Evolutionary conservation across 306 rosid genomes (phyloP).

Genomic region (Dalbergia oliveri): DNA sequence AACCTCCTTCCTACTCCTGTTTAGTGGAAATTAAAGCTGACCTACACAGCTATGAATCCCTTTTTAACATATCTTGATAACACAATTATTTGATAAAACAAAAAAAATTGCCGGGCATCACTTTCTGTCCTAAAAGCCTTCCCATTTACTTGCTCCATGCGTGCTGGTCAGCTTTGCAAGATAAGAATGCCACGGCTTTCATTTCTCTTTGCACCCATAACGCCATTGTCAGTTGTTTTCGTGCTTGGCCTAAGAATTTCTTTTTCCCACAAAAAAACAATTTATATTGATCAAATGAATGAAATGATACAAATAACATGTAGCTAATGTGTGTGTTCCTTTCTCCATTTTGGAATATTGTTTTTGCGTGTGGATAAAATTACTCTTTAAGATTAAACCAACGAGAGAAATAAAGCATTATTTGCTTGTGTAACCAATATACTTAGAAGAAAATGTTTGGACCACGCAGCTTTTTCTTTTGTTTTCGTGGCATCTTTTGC

Average conservation of each 20-base stretch:
- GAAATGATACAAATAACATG: slow-evolving; percentile 11
- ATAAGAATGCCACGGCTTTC: slow-evolving; percentile 4
- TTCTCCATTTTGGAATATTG: slow-evolving; percentile 20
- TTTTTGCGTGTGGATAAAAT: slow-evolving; percentile 17
- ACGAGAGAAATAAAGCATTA: slow-evolving; percentile 41
- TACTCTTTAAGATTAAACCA: slow-evolving; percentile 8
- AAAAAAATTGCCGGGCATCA: slow-evolving; percentile 6
- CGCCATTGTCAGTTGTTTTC: slow-evolving; percentile 10
- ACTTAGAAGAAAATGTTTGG: slow-evolving; percentile 15
- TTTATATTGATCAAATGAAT: neutral
- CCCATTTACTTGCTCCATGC: slow-evolving; percentile 44
- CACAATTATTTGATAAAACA: slow-evolving; percentile 44
- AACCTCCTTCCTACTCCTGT: slow-evolving; percentile 16
- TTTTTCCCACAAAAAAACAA: neutral
- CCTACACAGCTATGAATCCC: neutral
- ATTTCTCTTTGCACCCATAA: slow-evolving; percentile 8
- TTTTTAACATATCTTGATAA: slow-evolving; percentile 49
- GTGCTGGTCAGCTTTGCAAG: slow-evolving; percentile 37
- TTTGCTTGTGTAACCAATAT: slow-evolving; percentile 25
- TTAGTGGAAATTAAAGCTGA: slow-evolving; percentile 54
- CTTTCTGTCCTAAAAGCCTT: slow-evolving; percentile 52
- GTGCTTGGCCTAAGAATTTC: neutral
- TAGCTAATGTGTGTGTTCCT: slow-evolving; percentile 11
- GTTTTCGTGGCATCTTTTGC: slow-evolving; percentile 30
- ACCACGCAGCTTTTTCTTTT: slow-evolving; percentile 26